phyloP scores from a whole-genome alignment of 768 basidiomycete species.

The Auricularia auricula-judae region DNA sequence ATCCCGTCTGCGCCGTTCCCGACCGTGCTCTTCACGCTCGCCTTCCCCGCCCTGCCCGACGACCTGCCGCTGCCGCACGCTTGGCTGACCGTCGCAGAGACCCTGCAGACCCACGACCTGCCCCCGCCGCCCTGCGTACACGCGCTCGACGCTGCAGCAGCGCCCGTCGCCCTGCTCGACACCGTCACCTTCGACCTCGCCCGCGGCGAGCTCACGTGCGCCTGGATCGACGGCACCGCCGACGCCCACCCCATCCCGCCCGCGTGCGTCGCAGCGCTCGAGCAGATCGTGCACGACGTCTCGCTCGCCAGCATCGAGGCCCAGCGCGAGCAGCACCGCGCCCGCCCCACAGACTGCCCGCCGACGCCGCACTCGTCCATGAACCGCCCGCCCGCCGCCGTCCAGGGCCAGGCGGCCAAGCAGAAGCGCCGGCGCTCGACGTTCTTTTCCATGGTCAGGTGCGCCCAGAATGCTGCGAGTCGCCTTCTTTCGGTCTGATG shows the following conservation, averaged over 20 bases:
- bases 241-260: constrained; percentile 36
- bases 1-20: constrained; percentile 32
- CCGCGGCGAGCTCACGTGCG: constrained; percentile 33
- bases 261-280: constrained; percentile 34
- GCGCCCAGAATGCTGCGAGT: neutral
- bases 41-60: constrained; percentile 34
- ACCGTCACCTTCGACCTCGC: constrained; percentile 55
- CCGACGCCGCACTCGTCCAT: constrained; percentile 3
- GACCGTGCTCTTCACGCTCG: constrained; percentile 47
- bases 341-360: neutral
- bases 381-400: constrained; percentile 15
- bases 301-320: constrained; percentile 9
- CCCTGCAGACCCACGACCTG: constrained; percentile 40
- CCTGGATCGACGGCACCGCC: constrained; percentile 44
- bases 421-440: constrained; percentile 63
- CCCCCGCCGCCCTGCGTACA: constrained; percentile 42
- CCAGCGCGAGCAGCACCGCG: constrained; percentile 12
- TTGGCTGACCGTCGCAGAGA: constrained; percentile 45
- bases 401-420: constrained; percentile 24
- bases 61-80: constrained; percentile 35
- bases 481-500: neutral
- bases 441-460: constrained; percentile 4
- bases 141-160: constrained; percentile 49
- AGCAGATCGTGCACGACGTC: constrained; percentile 43
- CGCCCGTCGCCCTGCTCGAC: constrained; percentile 40